Percentiles rank a stretch among this genome's conserved stretches.
Evolutionary conservation across 1,284 basidiomycete species (phyloP).

Genomic region (Irpex sp.): DNA sequence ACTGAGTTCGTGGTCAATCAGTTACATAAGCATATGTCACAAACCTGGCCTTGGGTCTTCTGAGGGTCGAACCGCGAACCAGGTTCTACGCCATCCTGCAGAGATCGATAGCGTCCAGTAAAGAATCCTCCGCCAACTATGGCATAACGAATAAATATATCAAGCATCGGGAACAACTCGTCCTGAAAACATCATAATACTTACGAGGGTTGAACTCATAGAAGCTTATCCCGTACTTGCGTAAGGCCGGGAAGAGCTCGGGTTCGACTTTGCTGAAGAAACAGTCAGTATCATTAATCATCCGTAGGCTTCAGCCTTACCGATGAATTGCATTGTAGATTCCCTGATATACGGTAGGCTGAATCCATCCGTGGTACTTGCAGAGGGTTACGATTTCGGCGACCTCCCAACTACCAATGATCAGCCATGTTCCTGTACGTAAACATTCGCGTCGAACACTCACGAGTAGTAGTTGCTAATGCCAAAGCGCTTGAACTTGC

Average conservation of each 20-base stretch:
- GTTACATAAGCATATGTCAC: too few relatives aligned
- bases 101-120: constrained; percentile 28
- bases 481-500: constrained; percentile 41
- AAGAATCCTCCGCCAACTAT: constrained; percentile 35
- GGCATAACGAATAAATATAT: too few relatives aligned
- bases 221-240: constrained; percentile 58
- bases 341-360: constrained; percentile 67
- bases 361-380: constrained; percentile 47
- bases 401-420: constrained; percentile 43
- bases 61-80: constrained; percentile 35
- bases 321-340: constrained; percentile 52
- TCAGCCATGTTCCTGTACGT: neutral
- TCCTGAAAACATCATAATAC: too few relatives aligned
- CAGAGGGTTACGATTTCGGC: constrained; percentile 59
- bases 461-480: constrained; percentile 46
- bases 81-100: constrained; percentile 27
- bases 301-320: too few relatives aligned
- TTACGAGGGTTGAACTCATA: constrained; percentile 53
- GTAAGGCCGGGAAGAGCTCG: constrained; percentile 56
- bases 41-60: constrained; percentile 27
- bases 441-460: constrained; percentile 9
- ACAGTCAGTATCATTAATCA: too few relatives aligned
- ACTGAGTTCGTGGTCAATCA: too few relatives aligned
- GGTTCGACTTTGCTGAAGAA: too few relatives aligned
- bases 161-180: too few relatives aligned